Conservation (phyloP, 1,139 yeast genomes). For the Kurtzmaniella quercitrusa region DNA sequence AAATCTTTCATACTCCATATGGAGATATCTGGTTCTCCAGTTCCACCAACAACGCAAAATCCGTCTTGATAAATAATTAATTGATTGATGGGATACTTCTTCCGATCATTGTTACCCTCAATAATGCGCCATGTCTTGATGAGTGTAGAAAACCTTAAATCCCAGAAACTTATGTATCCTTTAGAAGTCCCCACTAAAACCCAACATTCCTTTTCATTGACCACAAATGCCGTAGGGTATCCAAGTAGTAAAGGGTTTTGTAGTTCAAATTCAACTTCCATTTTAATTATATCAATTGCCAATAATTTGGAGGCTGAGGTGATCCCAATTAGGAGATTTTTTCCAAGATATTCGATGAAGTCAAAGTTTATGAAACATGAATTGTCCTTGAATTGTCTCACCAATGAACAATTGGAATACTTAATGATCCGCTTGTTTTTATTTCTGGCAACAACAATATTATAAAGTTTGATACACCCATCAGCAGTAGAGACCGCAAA, state of each 20-base stretch:
- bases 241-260: constrained; percentile 67
- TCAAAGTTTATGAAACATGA: neutral
- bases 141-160: constrained; percentile 59
- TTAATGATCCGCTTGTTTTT: constrained; percentile 31
- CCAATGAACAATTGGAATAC: constrained; percentile 32
- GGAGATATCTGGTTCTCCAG: constrained; percentile 53
- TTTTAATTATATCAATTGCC: constrained; percentile 55
- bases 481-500: constrained; percentile 66
- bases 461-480: constrained; percentile 56
- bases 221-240: constrained; percentile 51
- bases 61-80: constrained; percentile 1
- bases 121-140: constrained; percentile 61
- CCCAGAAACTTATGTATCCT: constrained; percentile 81
- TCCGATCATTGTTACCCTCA: constrained; percentile 16
- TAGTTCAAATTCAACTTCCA: constrained; percentile 42
- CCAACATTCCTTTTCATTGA: constrained; percentile 57
- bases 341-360: constrained; percentile 13
- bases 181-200: constrained; percentile 66
- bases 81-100: constrained; percentile 4
- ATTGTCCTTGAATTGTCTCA: constrained; percentile 31
- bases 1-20: constrained; percentile 74
- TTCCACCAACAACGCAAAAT: constrained; percentile 54
- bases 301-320: constrained; percentile 54
- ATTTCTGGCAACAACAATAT: constrained; percentile 46
- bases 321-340: constrained; percentile 37